Evolutionary conservation across 352 stramenopile genomes (phyloP), one percentile per base, ranked within the genome.

Genomic region (Phytophthora pluvialis): DNA sequence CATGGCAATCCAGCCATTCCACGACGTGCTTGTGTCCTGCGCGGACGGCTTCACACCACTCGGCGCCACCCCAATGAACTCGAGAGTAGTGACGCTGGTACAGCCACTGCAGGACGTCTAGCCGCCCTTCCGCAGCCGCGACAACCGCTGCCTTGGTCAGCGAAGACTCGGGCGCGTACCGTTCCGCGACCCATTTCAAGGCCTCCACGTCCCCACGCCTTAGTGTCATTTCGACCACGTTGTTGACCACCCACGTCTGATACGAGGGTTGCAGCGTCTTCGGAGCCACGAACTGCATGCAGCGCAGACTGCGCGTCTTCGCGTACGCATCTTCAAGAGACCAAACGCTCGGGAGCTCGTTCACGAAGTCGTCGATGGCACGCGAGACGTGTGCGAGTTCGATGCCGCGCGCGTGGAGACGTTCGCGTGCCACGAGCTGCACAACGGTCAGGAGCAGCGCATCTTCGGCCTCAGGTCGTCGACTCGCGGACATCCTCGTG

Each of bases 91-190:
- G 55, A 5, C 26, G 40, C 21, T 50, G 25, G 21, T 56, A 31
- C 48, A 66, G 32, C 61, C 61, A 69, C 42, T 59, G 5, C 31
- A 66, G 33, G 3, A 70, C 47, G n/a, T 60, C 46, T 1, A 66
- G 26, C 7, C 21, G 47, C 8, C 42, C 59, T 32, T 36, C 12
- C 25, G n/a, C 32, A 18, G 59, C 59, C 5, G 49, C 59, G 5
- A 43, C 49, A 33, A 49, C 40, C 18, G 59, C 59, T 35, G 48
- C 40, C 7, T 29, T 35, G 6, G 49, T 50, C n/a, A 54, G 43
- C 13, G 40, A 61, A 28, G 36, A 21, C 15, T 33, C 15, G 12
- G 49, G 59, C n/a, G 49, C 29, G 21, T 67, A 67, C 31, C 18
- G 28, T 42, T 65, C 48, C 0, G 18, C 33, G 5, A 67, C 48